Conservation (phyloP, 78 protist species). For the Dictyostelium discoideum region dicty_2.7 NC_007088.5:6738501-6739000, state of each 20-base stretch:
- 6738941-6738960: neutral
- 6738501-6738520: slow-evolving; percentile 17
- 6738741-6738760: slow-evolving; percentile 17
- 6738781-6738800: slow-evolving; percentile 53
- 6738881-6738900: slow-evolving; percentile 22
- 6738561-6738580: slow-evolving; percentile 15
- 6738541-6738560: neutral
- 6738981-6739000: neutral
- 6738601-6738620: slow-evolving; percentile 5
- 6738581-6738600: slow-evolving; percentile 36
- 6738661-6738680: neutral
- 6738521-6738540: slow-evolving; percentile 7
- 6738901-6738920: neutral
- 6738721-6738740: too few species aligned
- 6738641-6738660: neutral
- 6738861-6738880: slow-evolving; percentile 65
- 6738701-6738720: neutral
- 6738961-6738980: neutral
- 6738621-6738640: neutral
- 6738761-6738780: slow-evolving; percentile 35
- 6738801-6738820: slow-evolving; percentile 32
- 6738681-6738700: neutral
- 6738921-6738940: neutral
- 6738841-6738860: slow-evolving; percentile 67
- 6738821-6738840: slow-evolving; percentile 38